phyloP scores from a whole-genome alignment of 768 basidiomycete genomes.

The Mycena latifolia region DNA sequence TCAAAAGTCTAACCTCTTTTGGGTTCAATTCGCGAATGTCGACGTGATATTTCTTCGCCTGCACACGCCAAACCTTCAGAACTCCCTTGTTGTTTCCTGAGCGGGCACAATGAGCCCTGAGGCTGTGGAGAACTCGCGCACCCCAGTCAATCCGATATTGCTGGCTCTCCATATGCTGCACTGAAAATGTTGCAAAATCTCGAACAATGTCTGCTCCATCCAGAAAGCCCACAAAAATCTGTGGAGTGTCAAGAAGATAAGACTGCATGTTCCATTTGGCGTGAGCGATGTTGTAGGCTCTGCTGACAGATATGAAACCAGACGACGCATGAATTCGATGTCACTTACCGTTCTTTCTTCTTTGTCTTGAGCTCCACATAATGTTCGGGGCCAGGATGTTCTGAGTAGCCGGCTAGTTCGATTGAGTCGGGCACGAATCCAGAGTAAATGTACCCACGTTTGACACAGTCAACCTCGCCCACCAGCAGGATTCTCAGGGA shows the following conservation, averaged over 20 bases:
- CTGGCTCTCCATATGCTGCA: neutral
- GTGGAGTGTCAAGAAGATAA: constrained; percentile 7
- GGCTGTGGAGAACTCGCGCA: constrained; percentile 14
- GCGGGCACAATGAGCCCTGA: constrained; percentile 4
- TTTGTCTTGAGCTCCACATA: constrained; percentile 30
- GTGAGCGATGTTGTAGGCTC: neutral
- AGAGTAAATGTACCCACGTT: neutral
- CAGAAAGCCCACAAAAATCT: constrained; percentile 21
- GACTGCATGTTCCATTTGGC: constrained; percentile 20
- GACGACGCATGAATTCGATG: neutral
- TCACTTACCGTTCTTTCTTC: neutral
- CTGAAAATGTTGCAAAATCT: neutral
- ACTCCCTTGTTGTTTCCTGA: neutral
- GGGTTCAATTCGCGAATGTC: constrained; percentile 18
- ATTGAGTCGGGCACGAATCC: neutral
- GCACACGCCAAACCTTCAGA: constrained; percentile 22
- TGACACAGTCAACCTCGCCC: constrained; percentile 32
- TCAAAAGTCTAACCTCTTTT: constrained; percentile 8
- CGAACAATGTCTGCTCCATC: constrained; percentile 9
- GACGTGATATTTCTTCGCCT: neutral
- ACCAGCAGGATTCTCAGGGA: constrained; percentile 22
- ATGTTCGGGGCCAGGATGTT: constrained; percentile 20
- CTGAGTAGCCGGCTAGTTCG: constrained; percentile 10
- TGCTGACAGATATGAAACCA: neutral
- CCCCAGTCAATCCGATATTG: constrained; percentile 25